Base-by-base conservation (phyloP, 805 yeast genomes). In the Myxozyma neotropica region DNA sequence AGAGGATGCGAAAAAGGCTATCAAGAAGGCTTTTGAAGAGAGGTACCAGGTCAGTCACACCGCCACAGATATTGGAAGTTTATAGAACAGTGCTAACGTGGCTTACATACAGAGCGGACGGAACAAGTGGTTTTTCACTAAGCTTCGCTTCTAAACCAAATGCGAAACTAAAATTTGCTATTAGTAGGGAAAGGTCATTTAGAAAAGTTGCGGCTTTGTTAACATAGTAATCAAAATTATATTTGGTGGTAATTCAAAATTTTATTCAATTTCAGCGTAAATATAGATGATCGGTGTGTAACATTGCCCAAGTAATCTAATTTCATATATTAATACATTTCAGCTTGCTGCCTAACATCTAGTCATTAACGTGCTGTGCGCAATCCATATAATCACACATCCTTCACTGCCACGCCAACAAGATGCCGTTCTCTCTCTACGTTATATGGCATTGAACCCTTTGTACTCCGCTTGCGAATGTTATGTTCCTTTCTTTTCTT, bases 111-210 rank as follows among this genome's bases (percentile, higher is more conserved):
- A 72, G 72, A 90, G 97, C 78, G 99, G 99, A 80, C 91, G 94
- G 88, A 93, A 93, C 92, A 92, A 91, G 84, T 94, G 99, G 99
- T 94, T 94, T 86, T 94, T 94, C 92, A 86, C 96, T 81, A 94
- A 94, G 84, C 87, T 89, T 79, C 86, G 87, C 83, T 89, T 89
- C 83, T 89, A 88, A 85, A 69, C 21, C 10, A 21, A 24, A 26
- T 40, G 19, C 26, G n/a, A 15, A 27, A 27, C 8, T 4, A 31
- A 43, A 44, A 19, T 21, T 8, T 33, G 12, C 13, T 54, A 8
- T 39, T 46, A 21, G 27, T 24, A 36, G 43, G 53, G 42, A 15
- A 27, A 24, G 51, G 40, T 29, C 27, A 8, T 29, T 33, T 19
- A 17, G 13, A 36, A 23, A 33, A 19, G 33, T 26, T 19, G 33